These are phyloP conservation scores for Podaxis sp. DNA, from an alignment of 768 basidiomycete genomes.

Conservation along the genomic window DNA sequence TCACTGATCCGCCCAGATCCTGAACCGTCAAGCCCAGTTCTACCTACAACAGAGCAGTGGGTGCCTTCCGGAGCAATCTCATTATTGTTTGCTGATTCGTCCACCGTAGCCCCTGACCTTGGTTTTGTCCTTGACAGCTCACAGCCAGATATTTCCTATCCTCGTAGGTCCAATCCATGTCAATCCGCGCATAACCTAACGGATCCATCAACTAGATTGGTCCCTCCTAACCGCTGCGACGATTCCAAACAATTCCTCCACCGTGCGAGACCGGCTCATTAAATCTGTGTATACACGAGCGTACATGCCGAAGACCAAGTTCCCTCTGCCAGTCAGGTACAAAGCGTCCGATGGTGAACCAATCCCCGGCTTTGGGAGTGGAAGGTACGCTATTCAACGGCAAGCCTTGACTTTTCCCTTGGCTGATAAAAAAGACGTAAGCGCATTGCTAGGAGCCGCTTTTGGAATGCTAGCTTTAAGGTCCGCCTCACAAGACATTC, in stretches of 20 bases:
- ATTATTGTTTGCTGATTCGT: background rate
- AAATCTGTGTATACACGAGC: slow-evolving; percentile 15
- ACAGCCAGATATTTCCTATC: slow-evolving; percentile 18
- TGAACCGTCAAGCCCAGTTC: slow-evolving; percentile 14
- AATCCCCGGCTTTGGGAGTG: slow-evolving; percentile 8
- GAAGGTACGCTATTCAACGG: background rate
- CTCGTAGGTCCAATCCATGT: background rate
- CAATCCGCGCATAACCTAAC: background rate
- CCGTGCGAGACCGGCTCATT: slow-evolving; percentile 35
- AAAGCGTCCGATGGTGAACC: slow-evolving; percentile 14
- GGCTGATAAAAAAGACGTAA: background rate
- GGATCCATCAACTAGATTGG: slow-evolving; percentile 33
- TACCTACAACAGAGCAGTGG: slow-evolving; percentile 8
- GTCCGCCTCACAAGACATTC: slow-evolving; percentile 13
- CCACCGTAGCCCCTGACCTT: background rate
- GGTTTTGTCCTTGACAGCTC: slow-evolving; percentile 19
- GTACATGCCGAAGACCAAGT: slow-evolving; percentile 16
- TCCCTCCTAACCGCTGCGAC: slow-evolving; percentile 44
- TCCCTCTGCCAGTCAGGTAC: slow-evolving; percentile 23
- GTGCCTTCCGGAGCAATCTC: background rate
- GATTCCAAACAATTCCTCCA: slow-evolving; percentile 20
- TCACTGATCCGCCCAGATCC: background rate
- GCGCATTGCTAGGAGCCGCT: slow-evolving; percentile 29
- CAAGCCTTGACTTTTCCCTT: background rate
- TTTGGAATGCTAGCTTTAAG: slow-evolving; percentile 23